Base-by-base conservation (phyloP, 257 asterid species). In the Ilex aquifolium region DNA sequence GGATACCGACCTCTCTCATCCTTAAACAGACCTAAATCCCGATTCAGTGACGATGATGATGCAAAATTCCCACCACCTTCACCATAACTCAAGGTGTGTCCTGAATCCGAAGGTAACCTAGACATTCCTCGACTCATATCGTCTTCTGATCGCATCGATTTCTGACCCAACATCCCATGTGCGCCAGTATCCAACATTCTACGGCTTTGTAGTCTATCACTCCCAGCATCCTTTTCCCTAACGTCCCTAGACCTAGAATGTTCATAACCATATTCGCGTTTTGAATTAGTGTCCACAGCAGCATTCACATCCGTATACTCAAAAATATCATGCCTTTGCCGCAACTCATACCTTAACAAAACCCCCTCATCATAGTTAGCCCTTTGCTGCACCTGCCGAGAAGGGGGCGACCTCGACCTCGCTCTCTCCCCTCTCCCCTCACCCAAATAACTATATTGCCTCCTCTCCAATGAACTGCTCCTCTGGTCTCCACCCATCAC, bases 1-100 rank as follows among this genome's bases (percentile, higher is more conserved):
- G 75, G 70, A 49, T 72, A 68, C 44, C 5, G 15, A 57, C 56
- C 10, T 11, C 30, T 54, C 53, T 55, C 71, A 59, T 67, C 32
- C 27, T 50, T 36, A 49, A 27, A 42, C 53, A 69, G 39, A 36
- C 48, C 44, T 50, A 21, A 51, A 11, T 32, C 65, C 50, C 13
- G 32, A 30, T 39, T 61, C 62, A 32, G 31, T 21, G 27, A 21
- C 7, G 36, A 54, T 15, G 27, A 21, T 5, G 70, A 64, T 63
- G 31, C 44, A 21, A 61, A 56, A 64, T 50, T 59, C 61, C 51
- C 44, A 14, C 62, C 56, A 44, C n/a, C 27, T 36, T 63, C 74
- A 32, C n/a, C 69, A 40, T 63, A 70, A 21, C 57, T 51, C 49
- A 55, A 39, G 54, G 57, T 11, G 42, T 60, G 58, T 40, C 57